Evolutionary conservation across 73 alveolate species (phyloP).

Genomic region (Breviolum minutum): DNA sequence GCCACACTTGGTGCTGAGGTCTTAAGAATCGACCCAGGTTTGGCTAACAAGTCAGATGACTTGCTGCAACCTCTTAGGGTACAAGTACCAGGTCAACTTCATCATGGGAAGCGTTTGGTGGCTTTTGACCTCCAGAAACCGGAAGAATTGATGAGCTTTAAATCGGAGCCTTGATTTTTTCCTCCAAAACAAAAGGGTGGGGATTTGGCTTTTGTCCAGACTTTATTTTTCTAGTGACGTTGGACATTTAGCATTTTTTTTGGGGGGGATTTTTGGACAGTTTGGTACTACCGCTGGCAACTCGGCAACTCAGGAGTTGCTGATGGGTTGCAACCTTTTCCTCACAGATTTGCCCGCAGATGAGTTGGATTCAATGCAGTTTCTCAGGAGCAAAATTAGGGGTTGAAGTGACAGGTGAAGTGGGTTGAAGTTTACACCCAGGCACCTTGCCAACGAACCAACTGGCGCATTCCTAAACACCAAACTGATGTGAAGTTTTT

Average conservation of each 20-base stretch:
- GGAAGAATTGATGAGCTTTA: constrained; percentile 7
- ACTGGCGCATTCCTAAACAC: too few relatives aligned
- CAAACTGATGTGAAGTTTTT: background rate
- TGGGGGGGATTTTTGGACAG: background rate
- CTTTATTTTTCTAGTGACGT: background rate
- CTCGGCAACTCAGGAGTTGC: constrained; percentile 16
- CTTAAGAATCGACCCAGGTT: background rate
- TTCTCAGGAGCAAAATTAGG: background rate
- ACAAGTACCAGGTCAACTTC: constrained; percentile 63
- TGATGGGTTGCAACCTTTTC: constrained; percentile 56
- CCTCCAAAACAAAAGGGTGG: background rate
- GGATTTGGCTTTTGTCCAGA: background rate
- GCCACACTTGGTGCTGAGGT: constrained; percentile 82
- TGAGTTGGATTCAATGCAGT: constrained; percentile 41
- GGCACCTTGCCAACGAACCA: too few relatives aligned
- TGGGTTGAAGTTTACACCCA: background rate
- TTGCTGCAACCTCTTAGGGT: background rate
- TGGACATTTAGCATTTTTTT: background rate
- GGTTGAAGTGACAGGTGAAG: background rate
- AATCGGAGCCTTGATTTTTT: background rate
- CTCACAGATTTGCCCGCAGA: constrained; percentile 83
- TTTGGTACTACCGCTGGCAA: background rate
- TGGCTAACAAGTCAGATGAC: background rate
- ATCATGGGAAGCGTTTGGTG: constrained; percentile 72
- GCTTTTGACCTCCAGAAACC: background rate